phyloP scores from a whole-genome alignment of 2,329 filamentous ascomycete genomes.

The Cladorrhinum sp. region DNA sequence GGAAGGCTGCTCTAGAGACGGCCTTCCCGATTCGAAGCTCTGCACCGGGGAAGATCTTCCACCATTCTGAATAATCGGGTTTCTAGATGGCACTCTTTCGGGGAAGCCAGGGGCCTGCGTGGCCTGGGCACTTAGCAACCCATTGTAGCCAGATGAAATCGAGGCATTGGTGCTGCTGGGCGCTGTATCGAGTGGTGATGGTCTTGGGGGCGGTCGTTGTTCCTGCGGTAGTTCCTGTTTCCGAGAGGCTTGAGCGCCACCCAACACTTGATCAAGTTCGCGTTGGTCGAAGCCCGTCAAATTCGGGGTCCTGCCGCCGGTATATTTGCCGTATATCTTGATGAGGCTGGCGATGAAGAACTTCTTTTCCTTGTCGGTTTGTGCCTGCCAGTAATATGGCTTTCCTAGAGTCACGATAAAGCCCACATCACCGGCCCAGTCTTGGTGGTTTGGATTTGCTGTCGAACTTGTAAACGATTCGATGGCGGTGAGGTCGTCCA shows the following conservation, averaged over 20 bases:
- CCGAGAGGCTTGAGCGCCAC: conserved; percentile 40
- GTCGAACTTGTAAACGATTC: conserved; percentile 72
- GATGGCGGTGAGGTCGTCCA: conserved; percentile 82
- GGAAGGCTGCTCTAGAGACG: conserved; percentile 41
- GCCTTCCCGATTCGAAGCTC: conserved; percentile 49
- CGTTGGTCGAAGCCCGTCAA: conserved; percentile 78
- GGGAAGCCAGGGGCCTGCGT: conserved; percentile 12
- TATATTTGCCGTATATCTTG: conserved; percentile 97
- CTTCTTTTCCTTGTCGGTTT: conserved; percentile 93
- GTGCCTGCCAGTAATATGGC: conserved; percentile 95
- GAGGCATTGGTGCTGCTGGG: conserved; percentile 26
- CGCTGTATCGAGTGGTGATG: conserved; percentile 20
- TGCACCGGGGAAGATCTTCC: conserved; percentile 46
- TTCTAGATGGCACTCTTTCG: conserved; percentile 31
- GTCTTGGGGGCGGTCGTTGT: conserved; percentile 29
- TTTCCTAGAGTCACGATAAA: conserved; percentile 89
- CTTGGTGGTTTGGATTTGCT: conserved; percentile 57
- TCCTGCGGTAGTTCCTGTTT: conserved; percentile 23
- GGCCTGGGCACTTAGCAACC: conserved; percentile 19
- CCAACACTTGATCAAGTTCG: conserved; percentile 73
- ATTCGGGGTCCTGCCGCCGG: conserved; percentile 75
- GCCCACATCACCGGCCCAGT: conserved; percentile 79
- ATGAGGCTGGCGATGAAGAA: conserved; percentile 96
- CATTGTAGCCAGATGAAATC: conserved; percentile 32
- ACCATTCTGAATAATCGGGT: conserved; percentile 29